Conservation (phyloP, 2,329 filamentous ascomycete genomes). For the Beauveria sp. region DNA sequence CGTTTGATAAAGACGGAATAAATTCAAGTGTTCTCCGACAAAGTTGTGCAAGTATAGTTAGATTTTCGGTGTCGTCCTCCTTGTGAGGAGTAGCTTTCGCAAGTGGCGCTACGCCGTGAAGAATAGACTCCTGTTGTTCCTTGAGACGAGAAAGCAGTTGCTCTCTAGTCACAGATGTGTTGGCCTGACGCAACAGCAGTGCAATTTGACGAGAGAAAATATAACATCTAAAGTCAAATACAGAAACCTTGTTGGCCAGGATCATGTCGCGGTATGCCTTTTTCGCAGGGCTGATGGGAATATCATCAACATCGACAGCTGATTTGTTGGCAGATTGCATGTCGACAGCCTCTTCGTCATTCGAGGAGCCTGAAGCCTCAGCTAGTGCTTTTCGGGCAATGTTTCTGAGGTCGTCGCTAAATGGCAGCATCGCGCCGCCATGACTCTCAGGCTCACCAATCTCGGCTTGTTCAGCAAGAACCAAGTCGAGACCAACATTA, state of each 20-base stretch:
- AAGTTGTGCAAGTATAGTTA: constrained; percentile 76
- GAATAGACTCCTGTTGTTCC: constrained; percentile 51
- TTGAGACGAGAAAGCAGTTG: constrained; percentile 55
- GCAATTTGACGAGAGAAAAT: constrained; percentile 85
- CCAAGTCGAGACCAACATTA: constrained; percentile 73
- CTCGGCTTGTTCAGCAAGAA: constrained; percentile 65
- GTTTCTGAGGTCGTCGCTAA: constrained; percentile 65
- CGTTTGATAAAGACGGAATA: constrained; percentile 69
- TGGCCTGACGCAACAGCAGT: constrained; percentile 75
- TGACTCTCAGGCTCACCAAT: constrained; percentile 55
- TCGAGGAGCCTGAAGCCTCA: constrained; percentile 23
- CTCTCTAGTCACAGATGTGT: constrained; percentile 55
- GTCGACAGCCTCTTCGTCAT: constrained; percentile 39
- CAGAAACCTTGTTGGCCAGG: constrained; percentile 85
- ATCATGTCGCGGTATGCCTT: constrained; percentile 91
- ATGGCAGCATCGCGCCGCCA: constrained; percentile 62
- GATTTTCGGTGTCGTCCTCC: constrained; percentile 60
- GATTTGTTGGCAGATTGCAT: constrained; percentile 36
- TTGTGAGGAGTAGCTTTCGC: constrained; percentile 37
- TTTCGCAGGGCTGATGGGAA: constrained; percentile 53
- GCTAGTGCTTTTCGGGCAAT: constrained; percentile 46
- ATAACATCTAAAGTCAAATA: constrained; percentile 93
- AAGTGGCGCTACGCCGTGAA: constrained; percentile 49
- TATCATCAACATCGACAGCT: constrained; percentile 42
- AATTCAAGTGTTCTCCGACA: constrained; percentile 78